Base-by-base conservation (phyloP, 2,329 filamentous ascomycete species). In the Verticillium tricorpus region DNA sequence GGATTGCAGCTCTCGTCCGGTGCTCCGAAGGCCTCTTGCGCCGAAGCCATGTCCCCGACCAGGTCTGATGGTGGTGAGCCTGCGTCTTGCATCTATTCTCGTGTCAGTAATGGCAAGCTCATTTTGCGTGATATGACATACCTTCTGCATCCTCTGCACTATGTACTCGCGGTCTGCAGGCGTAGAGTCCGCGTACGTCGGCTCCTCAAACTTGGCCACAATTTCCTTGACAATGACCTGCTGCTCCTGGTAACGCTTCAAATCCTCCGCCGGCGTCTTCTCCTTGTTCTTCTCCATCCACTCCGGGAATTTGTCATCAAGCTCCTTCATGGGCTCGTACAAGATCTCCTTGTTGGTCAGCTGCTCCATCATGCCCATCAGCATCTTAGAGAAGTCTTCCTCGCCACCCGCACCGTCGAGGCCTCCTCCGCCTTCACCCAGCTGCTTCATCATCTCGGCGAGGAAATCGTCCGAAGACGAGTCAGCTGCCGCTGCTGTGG, bases 291-390 rank as follows among this genome's bases (percentile, higher is more conserved):
- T 89, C 69, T 85, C 84, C 73, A 99, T 82, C 94, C 95, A 99
- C 2, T 78, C 87, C 0, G 93, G 94, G 72, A 95, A 99, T 76
- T 97, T 98, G 60, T 92, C 89, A 74, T 96, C 80, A 57, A 99
- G 80, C 77, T 99, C 95, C 80, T 97, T 97, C 93, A 99, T 97
- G 2, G 95, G 95, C 78, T 99, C 94, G 73, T 98, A 98, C 58
- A 99, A 78, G 65, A 99, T 97, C 68, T 98, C 95, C 80, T 97
- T 98, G 76, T 96, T 97, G 3, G 95, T 98, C 65, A 99, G 83
- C 76, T 99, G 93, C 78, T 98, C 92, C 94, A 99, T 98, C 92
- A 98, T 97, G 60, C 91, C 91, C 83, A 96, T 87, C 63, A 99
- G 85, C 87, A 98, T 92, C 78, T 96, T 94, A 62, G 92, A 93